Base-by-base conservation (phyloP, 768 basidiomycete genomes). In the Lactarius tabidus region DNA sequence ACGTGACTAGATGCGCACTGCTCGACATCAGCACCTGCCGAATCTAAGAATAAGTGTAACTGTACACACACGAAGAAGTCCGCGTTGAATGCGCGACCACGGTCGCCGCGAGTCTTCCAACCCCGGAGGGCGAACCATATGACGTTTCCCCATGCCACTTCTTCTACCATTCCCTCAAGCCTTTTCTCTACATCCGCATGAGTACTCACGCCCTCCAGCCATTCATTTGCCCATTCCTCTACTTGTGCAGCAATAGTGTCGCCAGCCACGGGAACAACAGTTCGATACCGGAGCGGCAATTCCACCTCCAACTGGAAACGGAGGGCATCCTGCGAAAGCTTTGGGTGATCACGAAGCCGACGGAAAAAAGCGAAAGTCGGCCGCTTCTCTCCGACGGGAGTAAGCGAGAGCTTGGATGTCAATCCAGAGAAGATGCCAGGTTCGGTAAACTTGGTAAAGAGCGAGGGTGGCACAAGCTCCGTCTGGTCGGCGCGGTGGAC, bases 1-100 rank as follows among this genome's bases (percentile, higher is more conserved):
- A 87, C 0, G 89, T 91, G 43, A 89, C 81, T 1, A 86, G 74
- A 67, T 85, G 89, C 76, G 87, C 84, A 17, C 87, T 90, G 43
- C 2, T 5, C 8, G 26, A 3, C 1, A 8, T 64, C 36, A 20
- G 41, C 26, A 20, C 39, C 2, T 20, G 57, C 36, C 17, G 17
- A 29, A 28, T n/a, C 53, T 43, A 71, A 67, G 26, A 68, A 29
- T 67, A 60, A 35, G 0, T 59, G 59, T 64, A 61, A 35, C 0
- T 59, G 59, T 14, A 78, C 86, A 67, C 65, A 89, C 87, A 78
- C 59, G 77, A 84, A 81, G 73, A 90, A 89, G 61, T 89, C 84
- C 1, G 80, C 82, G 29, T 80, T 77, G 72, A 85, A 88, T 58
- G 67, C 59, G 23, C 73, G 64, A n/a, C 60, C 66, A 14, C 33